phyloP scores from a whole-genome alignment of 2,329 filamentous ascomycete genomes.

The Colletotrichum sp. region DNA sequence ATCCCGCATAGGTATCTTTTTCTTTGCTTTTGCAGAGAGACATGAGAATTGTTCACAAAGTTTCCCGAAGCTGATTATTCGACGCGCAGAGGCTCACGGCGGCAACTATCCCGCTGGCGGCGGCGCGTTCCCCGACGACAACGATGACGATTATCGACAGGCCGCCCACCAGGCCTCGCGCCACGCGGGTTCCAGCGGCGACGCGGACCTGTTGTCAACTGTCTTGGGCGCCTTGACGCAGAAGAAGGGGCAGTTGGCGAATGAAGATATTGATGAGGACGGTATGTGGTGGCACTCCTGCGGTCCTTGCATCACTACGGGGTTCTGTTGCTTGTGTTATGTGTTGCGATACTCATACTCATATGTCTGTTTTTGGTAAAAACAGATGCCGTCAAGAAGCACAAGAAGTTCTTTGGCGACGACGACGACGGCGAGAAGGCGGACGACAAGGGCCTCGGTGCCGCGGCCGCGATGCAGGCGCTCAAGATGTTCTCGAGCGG shows the following conservation, averaged over 20 bases:
- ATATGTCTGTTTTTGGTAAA: neutral
- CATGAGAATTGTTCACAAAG: neutral
- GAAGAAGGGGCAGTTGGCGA: slow-evolving; percentile 53
- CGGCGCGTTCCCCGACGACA: slow-evolving; percentile 39
- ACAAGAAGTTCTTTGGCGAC: slow-evolving; percentile 74
- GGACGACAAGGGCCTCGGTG: slow-evolving; percentile 63
- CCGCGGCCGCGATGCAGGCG: slow-evolving; percentile 81
- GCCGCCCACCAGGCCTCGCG: slow-evolving; percentile 54
- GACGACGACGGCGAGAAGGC: slow-evolving; percentile 50
- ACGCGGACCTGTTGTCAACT: slow-evolving; percentile 52
- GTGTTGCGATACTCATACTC: neutral
- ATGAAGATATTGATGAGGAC: slow-evolving; percentile 55
- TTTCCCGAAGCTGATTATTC: neutral
- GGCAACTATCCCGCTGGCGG: slow-evolving; percentile 34
- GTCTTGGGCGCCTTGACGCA: slow-evolving; percentile 52
- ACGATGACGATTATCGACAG: slow-evolving; percentile 52
- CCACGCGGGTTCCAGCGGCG: slow-evolving; percentile 50
- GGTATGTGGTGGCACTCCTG: slow-evolving; percentile 34
- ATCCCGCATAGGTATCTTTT: neutral
- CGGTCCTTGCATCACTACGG: too few relatives aligned
- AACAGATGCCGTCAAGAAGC: slow-evolving; percentile 71
- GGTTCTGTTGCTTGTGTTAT: neutral
- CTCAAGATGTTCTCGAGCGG: slow-evolving; percentile 78
- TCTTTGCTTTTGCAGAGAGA: neutral
- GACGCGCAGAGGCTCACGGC: slow-evolving; percentile 34